Percentiles rank a stretch among this genome's conserved stretches.
Conservation (phyloP, 805 yeast genomes). For the Jamesozyma gamospora region DNA sequence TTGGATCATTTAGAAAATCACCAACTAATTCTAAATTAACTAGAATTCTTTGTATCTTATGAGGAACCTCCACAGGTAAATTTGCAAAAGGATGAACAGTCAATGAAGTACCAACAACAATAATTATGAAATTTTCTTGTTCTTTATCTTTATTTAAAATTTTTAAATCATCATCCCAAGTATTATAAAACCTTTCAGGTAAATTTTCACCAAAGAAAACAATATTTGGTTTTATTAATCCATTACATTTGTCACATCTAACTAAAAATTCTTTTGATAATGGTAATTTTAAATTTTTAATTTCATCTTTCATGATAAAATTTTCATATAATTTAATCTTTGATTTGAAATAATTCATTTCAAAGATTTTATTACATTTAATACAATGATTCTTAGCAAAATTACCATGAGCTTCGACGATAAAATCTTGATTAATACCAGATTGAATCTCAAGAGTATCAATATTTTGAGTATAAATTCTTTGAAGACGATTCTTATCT, state of each 20-base stretch:
- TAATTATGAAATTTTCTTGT: slow-evolving; percentile 43
- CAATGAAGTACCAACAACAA: slow-evolving; percentile 88
- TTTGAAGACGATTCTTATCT: slow-evolving; percentile 46
- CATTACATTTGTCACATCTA: slow-evolving; percentile 53
- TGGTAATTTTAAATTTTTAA: too few relatives aligned
- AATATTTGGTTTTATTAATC: slow-evolving; percentile 84
- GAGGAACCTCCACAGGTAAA: slow-evolving; percentile 56
- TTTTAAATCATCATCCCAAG: slow-evolving; percentile 47
- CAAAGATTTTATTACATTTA: slow-evolving; percentile 52
- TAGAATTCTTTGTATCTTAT: slow-evolving; percentile 45
- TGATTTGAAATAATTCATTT: slow-evolving; percentile 35
- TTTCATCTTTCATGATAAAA: slow-evolving; percentile 2
- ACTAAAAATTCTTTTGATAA: slow-evolving; percentile 29
- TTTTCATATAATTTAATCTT: slow-evolving; percentile 10
- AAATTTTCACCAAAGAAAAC: slow-evolving; percentile 89
- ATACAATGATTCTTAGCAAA: slow-evolving; percentile 81
- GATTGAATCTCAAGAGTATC: slow-evolving; percentile 86
- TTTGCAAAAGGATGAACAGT: slow-evolving; percentile 87
- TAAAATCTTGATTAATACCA: slow-evolving; percentile 51
- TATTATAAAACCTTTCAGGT: slow-evolving; percentile 58
- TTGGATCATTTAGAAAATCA: slow-evolving; percentile 42
- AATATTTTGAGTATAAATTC: slow-evolving; percentile 87
- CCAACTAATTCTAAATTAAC: slow-evolving; percentile 76
- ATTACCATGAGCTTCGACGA: slow-evolving; percentile 93
- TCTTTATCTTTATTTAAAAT: slow-evolving; percentile 26